Base-by-base conservation (phyloP, 1,284 basidiomycete genomes). In the Acaromyces ingoldii region DNA sequence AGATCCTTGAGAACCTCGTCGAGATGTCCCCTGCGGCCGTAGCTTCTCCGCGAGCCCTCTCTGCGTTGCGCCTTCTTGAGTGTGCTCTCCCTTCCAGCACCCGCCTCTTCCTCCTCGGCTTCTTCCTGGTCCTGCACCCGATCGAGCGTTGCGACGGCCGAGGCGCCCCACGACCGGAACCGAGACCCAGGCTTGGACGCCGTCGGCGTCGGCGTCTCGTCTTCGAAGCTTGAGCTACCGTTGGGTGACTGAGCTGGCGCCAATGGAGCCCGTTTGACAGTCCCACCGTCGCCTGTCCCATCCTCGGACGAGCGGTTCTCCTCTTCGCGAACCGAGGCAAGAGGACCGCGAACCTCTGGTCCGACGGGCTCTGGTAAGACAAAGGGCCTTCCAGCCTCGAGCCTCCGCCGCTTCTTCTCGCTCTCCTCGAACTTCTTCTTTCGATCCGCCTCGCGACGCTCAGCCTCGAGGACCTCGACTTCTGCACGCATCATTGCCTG, bases 401-500 rank as follows among this genome's bases (percentile, higher is more conserved):
- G n/a, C n/a, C n/a, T n/a, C 29, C 63, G 54, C 3, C 38, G 40
- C 58, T 61, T 62, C 57, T 59, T 40, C 50, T 49, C 64, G 26
- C 61, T 64, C 25, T 58, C n/a, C 41, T 62, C 62, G 11, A 53
- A 58, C 55, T 62, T 62, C 22, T 33, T 28, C 11, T 31, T 22
- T 45, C 25, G 19, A 19, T 45, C 25, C 6, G 13, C 17, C 5
- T 10, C 11, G n/a, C 26, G 13, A 11, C 55, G 31, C 24, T 71
- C 68, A 24, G 57, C 59, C 47, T 67, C 63, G 44, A 67, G 36
- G n/a, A 60, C 64, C 15, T 71, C 68, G 21, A 65, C 68, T 36
- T 71, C 68, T 0, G 68, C 68, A 2, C 66, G 53, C 68, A 71
- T 71, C 39, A 71, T 39, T 5, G 58, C 57, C 37, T 71, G 68